Evolutionary conservation across 768 basidiomycete genomes (phyloP), one percentile per base, ranked within the genome.

Genomic region (Mrakia frigida): DNA sequence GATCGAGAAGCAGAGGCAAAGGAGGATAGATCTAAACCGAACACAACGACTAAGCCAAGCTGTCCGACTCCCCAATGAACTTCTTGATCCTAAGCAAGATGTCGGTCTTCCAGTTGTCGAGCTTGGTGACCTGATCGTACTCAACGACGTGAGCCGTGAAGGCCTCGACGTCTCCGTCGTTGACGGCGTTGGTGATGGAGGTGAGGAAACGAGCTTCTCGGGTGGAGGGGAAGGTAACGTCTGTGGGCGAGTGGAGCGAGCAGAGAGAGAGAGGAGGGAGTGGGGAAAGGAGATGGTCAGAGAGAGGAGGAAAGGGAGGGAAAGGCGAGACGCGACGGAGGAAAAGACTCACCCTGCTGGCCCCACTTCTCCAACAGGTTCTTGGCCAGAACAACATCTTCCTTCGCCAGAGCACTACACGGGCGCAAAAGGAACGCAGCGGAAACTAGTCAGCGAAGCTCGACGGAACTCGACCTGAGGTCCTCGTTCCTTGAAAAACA

Each of bases 61-160:
- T 81, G 13, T 82, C 87, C 77, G 89, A 89, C 71, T 88, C 87
- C 75, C 90, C 87, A 68, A 94, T 88, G 31, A 86, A 85, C 82
- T 88, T 88, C 88, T 98, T 98, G 83, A 98, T 90, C 85, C 91
- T 92, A 81, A 98, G 85, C 81, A 99, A 83, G 70, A 99, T 90
- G 39, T 83, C 86, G 65, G 95, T 98, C 87, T 98, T 98, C 94
- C 94, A 97, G 83, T 91, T 91, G 83, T 98, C 96, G 82, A 99
- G 84, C 85, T 92, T 94, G 53, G 89, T 91, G 78, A 98, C 88
- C 81, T 94, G 90, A 83, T 98, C 94, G 82, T 88, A 98, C 82
- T 95, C 93, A 60, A 88, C 89, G n/a, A 96, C 90, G n/a, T 90
- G 90, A 25, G 85, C 89, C 7, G 92, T 93, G 25, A 56, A 70